Base-by-base conservation (phyloP, 2,329 filamentous ascomycete genomes). In the Mycosphaerella arachidis region DNA sequence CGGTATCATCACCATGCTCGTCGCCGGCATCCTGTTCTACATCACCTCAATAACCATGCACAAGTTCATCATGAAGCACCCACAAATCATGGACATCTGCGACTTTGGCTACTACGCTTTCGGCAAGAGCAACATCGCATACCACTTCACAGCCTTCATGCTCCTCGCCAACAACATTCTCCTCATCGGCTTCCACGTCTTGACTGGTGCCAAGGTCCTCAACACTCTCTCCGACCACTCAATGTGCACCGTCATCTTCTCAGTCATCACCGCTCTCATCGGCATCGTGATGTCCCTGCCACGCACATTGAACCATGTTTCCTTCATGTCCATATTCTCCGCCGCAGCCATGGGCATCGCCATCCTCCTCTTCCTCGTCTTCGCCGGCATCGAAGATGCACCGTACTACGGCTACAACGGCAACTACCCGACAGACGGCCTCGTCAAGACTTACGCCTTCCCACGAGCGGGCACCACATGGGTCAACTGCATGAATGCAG, bases 101-200 rank as follows among this genome's bases (percentile, higher is more conserved):
- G 78, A 81, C 57, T 81, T 81, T 55, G 79, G 76, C 50, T 81
- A 80, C 67, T 76, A 79, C 60, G 70, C 71, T 27, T 81, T 78
- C 61, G 78, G 78, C 24, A 74, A 76, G 60, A 76, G 71, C 60
- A 71, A 70, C 18, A 63, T 76, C 54, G 78, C 79, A 0, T 81
- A 80, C 62, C 70, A 74, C 50, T 80, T 79, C 62, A 76, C 75
- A 1, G 74, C 69, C 0, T 77, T 79, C 67, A 79, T 79, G 77
- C 65, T 81, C 56, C 72, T 81, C n/a, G 77, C 77, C 30, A 81
- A 82, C 69, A 82, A 81, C 66, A 81, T 82, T 63, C 64, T 81
- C 10, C 72, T 82, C 4, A 79, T 81, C 58, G 79, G 79, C 8
- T 81, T 82, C 67, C 79, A 81, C 66, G 71, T 81, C 62, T 72